A percentile compares a stretch with the other conserved stretches of the same genome.
phyloP scores from a whole-genome alignment of 345 rosid genomes.

The Citrus sp. region DNA sequence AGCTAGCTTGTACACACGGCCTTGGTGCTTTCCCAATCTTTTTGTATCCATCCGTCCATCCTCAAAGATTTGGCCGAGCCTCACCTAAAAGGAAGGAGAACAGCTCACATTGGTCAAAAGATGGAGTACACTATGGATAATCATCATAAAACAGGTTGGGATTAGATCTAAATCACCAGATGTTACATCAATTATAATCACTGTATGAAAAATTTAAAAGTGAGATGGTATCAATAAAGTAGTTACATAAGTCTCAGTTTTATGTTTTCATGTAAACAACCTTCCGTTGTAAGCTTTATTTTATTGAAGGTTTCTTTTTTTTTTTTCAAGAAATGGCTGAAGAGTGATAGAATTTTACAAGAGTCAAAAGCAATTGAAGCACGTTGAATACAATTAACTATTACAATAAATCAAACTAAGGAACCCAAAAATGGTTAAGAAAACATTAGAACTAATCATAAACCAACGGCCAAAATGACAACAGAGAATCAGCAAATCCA shows the following conservation, averaged over 20 bases:
- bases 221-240: background rate
- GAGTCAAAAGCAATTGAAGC: background rate
- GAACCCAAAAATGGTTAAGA: background rate
- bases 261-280: background rate
- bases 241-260: background rate
- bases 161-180: background rate
- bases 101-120: background rate
- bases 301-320: background rate
- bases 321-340: background rate
- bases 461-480: background rate
- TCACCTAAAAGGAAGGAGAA: slow-evolving; percentile 31
- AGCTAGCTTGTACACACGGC: slow-evolving; percentile 49
- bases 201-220: background rate
- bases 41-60: slow-evolving; percentile 45
- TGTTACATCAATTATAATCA: background rate
- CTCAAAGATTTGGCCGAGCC: slow-evolving; percentile 48
- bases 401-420: background rate
- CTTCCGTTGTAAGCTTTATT: background rate
- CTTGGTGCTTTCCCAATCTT: slow-evolving; percentile 48
- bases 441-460: background rate
- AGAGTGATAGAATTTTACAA: background rate
- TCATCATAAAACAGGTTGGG: background rate
- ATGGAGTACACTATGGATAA: background rate
- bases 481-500: background rate
- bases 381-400: background rate